Evolutionary conservation across 768 basidiomycete species (phyloP).

Genomic region (Leccinum aurantiacum): DNA sequence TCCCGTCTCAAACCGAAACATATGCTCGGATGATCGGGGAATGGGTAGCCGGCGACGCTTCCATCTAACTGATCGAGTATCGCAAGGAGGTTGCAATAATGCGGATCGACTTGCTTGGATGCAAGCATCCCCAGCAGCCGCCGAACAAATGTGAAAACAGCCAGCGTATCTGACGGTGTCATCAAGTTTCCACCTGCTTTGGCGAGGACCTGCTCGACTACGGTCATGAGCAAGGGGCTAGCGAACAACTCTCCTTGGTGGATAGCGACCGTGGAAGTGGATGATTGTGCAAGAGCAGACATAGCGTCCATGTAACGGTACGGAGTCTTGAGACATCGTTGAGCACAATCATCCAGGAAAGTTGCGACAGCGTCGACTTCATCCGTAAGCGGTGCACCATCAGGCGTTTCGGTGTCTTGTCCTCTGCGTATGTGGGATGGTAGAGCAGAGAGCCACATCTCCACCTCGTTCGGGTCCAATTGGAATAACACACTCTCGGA

Average conservation of each 20-base stretch:
- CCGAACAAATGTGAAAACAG: conserved; percentile 63
- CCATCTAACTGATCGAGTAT: conserved; percentile 39
- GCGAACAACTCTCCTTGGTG: conserved; percentile 40
- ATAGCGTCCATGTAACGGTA: conserved; percentile 84
- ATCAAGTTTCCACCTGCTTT: conserved; percentile 60
- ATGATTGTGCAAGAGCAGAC: conserved; percentile 33
- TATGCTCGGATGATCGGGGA: conserved; percentile 35
- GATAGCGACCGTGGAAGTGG: conserved; percentile 1
- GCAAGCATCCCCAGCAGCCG: conserved; percentile 58
- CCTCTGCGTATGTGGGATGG: conserved; percentile 42
- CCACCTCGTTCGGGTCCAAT: conserved; percentile 67
- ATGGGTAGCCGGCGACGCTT: conserved; percentile 34
- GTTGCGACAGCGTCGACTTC: conserved; percentile 56
- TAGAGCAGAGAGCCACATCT: conserved; percentile 70
- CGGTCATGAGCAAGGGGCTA: conserved; percentile 77
- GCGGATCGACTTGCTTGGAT: conserved; percentile 49
- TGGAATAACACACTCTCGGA: conserved; percentile 77
- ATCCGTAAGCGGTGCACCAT: conserved; percentile 51
- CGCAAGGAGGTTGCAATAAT: conserved; percentile 33
- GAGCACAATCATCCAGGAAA: conserved; percentile 87
- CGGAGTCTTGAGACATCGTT: conserved; percentile 77
- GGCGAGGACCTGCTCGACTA: conserved; percentile 74
- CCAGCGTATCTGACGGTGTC: conserved; percentile 59
- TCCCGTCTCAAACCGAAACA: conserved; percentile 46
- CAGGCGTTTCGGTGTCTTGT: conserved; percentile 43